Conservation (phyloP, 2,329 filamentous ascomycete species). For the Gyromitra esculenta region DNA sequence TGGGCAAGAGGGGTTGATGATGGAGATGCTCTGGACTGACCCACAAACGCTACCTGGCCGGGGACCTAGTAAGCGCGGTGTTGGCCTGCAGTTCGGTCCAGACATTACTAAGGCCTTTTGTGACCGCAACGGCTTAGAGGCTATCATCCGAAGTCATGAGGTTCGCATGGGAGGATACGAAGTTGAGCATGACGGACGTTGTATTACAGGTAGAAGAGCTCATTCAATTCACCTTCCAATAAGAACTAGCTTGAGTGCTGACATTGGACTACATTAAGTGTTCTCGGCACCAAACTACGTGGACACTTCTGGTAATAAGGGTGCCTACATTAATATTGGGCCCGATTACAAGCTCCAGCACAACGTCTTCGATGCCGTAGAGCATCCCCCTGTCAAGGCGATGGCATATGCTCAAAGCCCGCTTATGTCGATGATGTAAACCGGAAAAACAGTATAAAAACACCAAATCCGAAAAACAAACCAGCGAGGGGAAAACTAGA, state of each 20-base stretch:
- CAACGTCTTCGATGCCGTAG: conserved; percentile 94
- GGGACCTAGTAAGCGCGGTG: conserved; percentile 93
- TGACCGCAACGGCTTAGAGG: conserved; percentile 91
- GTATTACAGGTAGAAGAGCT: conserved; percentile 79
- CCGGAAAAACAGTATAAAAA: conserved; percentile 8
- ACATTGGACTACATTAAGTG: conserved; percentile 65
- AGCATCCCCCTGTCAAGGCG: conserved; percentile 92
- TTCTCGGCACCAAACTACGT: conserved; percentile 98
- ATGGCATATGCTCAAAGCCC: conserved; percentile 70
- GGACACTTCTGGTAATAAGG: conserved; percentile 97
- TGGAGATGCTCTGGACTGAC: conserved; percentile 99
- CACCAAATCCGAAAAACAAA: conserved; percentile 9
- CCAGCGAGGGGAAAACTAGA: conserved; percentile 31
- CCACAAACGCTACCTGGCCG: conserved; percentile 86
- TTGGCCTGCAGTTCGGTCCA: conserved; percentile 95
- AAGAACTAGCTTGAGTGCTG: not conserved
- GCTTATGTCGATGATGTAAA: conserved; percentile 59
- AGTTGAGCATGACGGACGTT: conserved; percentile 92
- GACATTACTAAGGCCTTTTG: conserved; percentile 97
- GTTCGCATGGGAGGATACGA: conserved; percentile 99
- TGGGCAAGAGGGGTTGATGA: conserved; percentile 94
- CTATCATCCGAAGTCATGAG: conserved; percentile 96
- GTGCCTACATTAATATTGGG: conserved; percentile 96
- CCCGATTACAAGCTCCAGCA: conserved; percentile 90
- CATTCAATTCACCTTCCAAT: conserved; percentile 24